Base-by-base conservation (phyloP, 2,329 filamentous ascomycete genomes). In the Phoma sp. region DNA sequence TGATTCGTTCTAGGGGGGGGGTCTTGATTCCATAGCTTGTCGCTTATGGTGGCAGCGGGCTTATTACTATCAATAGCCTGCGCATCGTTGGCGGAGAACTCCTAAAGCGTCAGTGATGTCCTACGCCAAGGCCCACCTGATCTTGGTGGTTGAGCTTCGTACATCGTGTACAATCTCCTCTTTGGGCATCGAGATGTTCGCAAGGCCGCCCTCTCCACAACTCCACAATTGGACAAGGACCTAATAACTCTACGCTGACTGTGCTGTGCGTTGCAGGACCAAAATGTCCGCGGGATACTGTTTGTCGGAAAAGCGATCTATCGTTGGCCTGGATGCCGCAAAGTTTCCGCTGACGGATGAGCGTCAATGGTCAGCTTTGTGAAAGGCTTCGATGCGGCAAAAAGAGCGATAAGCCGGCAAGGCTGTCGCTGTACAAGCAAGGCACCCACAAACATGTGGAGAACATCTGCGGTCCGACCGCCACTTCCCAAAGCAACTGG, bases 1-100 rank as follows among this genome's bases (percentile, higher is more conserved):
- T 38, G 15, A 53, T 47, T 42, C 42, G 5, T 42, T 23, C 20
- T 26, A 26, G 30, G 10, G 37, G 10, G 37, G 32, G 37, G 26
- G 47, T 47, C 42, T 53, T 37, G 37, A 32, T 26, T 4, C 11
- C 17, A 18, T 21, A 33, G 25, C n/a, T 14, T 15, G 15, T 43
- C 43, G 43, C 45, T 48, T 53, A 43, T 33, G 51, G 38, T 45
- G 38, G 21, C 25, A 38, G 18, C 18, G 43, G 17, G 50, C 23
- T 37, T n/a, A n/a, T 37, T 39, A 28, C 38, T 48, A 48, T 53
- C 51, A 48, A 53, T 53, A 53, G 45, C 20, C 3, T 14, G 14
- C 25, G 14, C 14, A 30, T 29, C 12, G 18, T 23, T 15, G 6
- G 12, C 17, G 30, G 18, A 32, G 32, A 21, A 21, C 18, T 11